These are phyloP conservation scores for Phytopythium mirpurense DNA, from an alignment of 352 stramenopile genomes.

Conservation along the genomic window DNA sequence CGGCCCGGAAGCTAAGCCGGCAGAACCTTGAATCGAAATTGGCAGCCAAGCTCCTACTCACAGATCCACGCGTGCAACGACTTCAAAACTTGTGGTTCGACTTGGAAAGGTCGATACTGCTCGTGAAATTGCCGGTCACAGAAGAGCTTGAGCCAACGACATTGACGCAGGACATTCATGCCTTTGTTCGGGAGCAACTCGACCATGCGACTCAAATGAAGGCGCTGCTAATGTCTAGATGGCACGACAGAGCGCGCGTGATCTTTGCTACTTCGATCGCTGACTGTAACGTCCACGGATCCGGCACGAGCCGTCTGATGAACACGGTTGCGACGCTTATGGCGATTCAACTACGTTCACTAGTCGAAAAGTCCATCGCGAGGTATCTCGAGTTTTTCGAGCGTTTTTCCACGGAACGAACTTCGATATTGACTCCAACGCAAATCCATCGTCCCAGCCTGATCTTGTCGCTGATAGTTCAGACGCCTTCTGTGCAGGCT, in stretches of 20 bases:
- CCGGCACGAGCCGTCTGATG: slow-evolving; percentile 44
- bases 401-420: slow-evolving; percentile 26
- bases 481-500: not conserved
- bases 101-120: slow-evolving; percentile 28
- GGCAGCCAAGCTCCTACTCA: slow-evolving; percentile 34
- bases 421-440: too few species aligned
- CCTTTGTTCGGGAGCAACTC: slow-evolving; percentile 54
- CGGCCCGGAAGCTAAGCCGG: slow-evolving; percentile 6
- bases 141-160: slow-evolving; percentile 18
- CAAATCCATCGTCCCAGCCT: not conserved
- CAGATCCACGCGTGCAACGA: slow-evolving; percentile 37
- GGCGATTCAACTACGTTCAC: slow-evolving; percentile 62
- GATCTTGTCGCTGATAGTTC: slow-evolving; percentile 4
- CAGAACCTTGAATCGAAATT: slow-evolving; percentile 42
- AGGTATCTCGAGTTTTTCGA: slow-evolving; percentile 69
- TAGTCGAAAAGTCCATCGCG: slow-evolving; percentile 60
- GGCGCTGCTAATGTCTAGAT: slow-evolving; percentile 44
- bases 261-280: slow-evolving; percentile 16
- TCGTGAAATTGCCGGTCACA: slow-evolving; percentile 43
- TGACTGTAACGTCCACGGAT: not conserved
- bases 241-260: slow-evolving; percentile 42
- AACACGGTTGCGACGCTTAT: slow-evolving; percentile 62
- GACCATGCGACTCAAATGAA: slow-evolving; percentile 37
- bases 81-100: slow-evolving; percentile 68
- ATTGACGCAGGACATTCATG: slow-evolving; percentile 31